Percentiles rank a stretch among this genome's conserved stretches.
Conservation (phyloP, 2,329 filamentous ascomycete genomes). For the Zalaria obscura region DNA sequence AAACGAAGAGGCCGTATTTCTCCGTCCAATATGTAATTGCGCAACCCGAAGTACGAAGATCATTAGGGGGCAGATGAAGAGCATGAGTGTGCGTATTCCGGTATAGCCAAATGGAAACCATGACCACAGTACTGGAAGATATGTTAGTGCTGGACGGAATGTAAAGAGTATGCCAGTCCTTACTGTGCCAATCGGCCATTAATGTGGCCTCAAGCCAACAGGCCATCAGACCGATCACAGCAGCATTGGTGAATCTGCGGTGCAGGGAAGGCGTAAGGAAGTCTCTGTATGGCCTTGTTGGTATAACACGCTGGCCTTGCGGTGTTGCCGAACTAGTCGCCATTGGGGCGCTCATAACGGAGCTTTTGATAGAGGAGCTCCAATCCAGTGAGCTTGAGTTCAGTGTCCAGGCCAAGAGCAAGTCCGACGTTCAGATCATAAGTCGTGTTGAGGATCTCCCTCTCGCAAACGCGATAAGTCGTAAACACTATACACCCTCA, state of each 20-base stretch:
- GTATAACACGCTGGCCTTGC: not conserved
- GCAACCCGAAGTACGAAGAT: conserved; percentile 72
- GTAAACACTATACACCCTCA: too few species aligned
- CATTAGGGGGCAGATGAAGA: conserved; percentile 62
- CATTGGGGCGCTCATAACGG: too few species aligned
- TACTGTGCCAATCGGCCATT: conserved; percentile 1
- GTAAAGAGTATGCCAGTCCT: conserved; percentile 1
- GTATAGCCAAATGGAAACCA: conserved; percentile 72
- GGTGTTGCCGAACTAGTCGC: not conserved
- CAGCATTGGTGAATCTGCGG: conserved; percentile 69
- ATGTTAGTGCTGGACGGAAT: conserved; percentile 1
- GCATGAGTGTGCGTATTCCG: conserved; percentile 57
- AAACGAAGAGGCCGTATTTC: conserved; percentile 56
- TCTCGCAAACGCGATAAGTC: too few species aligned
- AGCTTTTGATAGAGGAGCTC: too few species aligned
- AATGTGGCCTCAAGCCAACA: conserved; percentile 53
- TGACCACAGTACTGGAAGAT: conserved; percentile 57
- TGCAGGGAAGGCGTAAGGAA: conserved; percentile 83
- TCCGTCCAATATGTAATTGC: conserved; percentile 23
- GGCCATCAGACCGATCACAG: conserved; percentile 51
- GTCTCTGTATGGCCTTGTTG: conserved; percentile 58
- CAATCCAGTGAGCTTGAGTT: too few species aligned
- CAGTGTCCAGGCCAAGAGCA: too few species aligned
- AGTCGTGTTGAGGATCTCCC: too few species aligned
- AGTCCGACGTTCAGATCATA: too few species aligned